phyloP scores from a whole-genome alignment of 768 basidiomycete genomes.

The Suillus weaverae region DNA sequence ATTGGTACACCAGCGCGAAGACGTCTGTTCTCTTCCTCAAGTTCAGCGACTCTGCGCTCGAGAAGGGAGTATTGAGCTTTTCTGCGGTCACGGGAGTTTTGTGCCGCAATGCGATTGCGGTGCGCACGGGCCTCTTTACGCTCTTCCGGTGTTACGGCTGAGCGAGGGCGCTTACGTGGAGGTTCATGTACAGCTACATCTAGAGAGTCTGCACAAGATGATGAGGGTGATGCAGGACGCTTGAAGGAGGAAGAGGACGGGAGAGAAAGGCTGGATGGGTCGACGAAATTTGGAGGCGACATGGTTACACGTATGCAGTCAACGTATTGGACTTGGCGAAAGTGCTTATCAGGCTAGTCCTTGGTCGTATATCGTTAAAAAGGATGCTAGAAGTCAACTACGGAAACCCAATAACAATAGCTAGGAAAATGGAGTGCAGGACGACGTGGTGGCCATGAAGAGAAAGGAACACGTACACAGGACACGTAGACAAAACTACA shows the following conservation, averaged over 20 bases:
- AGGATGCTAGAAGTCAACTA: neutral
- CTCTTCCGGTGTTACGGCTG: conserved; percentile 65
- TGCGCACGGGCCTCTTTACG: conserved; percentile 87
- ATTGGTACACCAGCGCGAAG: conserved; percentile 55
- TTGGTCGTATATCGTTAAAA: neutral
- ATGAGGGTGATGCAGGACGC: conserved; percentile 29
- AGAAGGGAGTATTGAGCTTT: conserved; percentile 79
- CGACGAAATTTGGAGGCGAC: conserved; percentile 31
- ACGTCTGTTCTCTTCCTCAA: conserved; percentile 82
- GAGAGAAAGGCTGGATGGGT: conserved; percentile 41
- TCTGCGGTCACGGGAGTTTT: conserved; percentile 87
- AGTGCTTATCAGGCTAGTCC: neutral
- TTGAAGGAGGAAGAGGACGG: conserved; percentile 36
- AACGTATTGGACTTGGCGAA: neutral
- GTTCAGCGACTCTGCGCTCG: conserved; percentile 65
- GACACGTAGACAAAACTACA: conserved; percentile 32
- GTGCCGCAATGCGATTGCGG: conserved; percentile 90
- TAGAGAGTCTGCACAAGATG: conserved; percentile 16
- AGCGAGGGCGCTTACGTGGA: conserved; percentile 74
- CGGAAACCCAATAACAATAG: conserved; percentile 23
- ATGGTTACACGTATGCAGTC: conserved; percentile 16
- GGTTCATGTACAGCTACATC: conserved; percentile 37
- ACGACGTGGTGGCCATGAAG: conserved; percentile 28
- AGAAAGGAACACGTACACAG: conserved; percentile 25
- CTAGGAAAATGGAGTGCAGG: conserved; percentile 11